Percentiles rank a stretch among this genome's conserved stretches.
Evolutionary conservation across 192 early-diverging fungal species (phyloP).

Genomic region (Coemansia erecta): DNA sequence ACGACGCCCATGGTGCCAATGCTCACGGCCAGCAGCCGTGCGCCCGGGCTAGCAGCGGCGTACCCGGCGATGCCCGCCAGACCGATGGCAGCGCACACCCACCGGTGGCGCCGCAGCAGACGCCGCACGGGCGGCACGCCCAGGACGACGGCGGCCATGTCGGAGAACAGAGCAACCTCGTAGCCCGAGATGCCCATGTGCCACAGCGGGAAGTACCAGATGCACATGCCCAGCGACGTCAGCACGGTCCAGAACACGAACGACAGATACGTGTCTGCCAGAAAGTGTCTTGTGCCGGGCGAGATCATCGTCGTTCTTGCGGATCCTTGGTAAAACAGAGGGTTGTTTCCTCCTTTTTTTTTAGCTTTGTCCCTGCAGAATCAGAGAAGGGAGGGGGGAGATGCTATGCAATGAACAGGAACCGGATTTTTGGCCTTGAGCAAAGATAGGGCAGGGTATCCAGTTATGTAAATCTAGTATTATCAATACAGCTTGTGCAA

Average conservation of each 20-base stretch:
- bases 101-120: constrained; percentile 55
- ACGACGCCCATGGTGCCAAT: constrained; percentile 59
- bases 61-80: constrained; percentile 66
- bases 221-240: constrained; percentile 66
- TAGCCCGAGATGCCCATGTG: constrained; percentile 84
- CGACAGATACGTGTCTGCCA: constrained; percentile 67
- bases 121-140: constrained; percentile 58
- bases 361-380: neutral
- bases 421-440: too few species aligned
- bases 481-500: neutral
- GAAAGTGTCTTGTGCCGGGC: constrained; percentile 41
- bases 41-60: constrained; percentile 55
- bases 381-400: too few species aligned
- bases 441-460: too few species aligned
- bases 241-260: constrained; percentile 83
- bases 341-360: too few species aligned
- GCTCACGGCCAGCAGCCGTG: constrained; percentile 60
- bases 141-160: constrained; percentile 58
- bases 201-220: constrained; percentile 84
- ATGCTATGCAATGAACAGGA: too few species aligned
- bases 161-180: constrained; percentile 69
- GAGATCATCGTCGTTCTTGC: constrained; percentile 1
- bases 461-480: too few species aligned
- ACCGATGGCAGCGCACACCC: constrained; percentile 57
- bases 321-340: too few species aligned